Percentiles rank a stretch among this genome's conserved stretches.
phyloP scores from a whole-genome alignment of 257 asterid genomes.

The Cordia subcordata region DNA sequence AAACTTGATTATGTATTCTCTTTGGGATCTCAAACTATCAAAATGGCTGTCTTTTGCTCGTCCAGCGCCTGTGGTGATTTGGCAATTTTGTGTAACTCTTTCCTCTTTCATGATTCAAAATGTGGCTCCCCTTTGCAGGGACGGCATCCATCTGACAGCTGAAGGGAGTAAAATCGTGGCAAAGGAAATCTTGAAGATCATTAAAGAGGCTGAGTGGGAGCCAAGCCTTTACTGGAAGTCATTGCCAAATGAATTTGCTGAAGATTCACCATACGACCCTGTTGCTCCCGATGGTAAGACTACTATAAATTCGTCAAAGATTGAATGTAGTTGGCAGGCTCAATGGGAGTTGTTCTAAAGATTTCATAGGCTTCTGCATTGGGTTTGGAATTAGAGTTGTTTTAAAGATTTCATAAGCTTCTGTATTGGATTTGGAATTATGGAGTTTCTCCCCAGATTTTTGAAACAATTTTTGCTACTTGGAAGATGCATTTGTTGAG shows the following conservation, averaged over 20 bases:
- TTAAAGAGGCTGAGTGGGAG: constrained; percentile 70
- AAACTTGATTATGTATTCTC: too few species aligned
- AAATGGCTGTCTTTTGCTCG: not conserved
- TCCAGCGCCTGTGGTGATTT: not conserved
- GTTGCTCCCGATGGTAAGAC: constrained; percentile 47
- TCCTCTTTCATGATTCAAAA: not conserved
- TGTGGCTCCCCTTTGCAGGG: constrained; percentile 35
- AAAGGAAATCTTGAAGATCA: constrained; percentile 60
- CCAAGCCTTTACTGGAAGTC: constrained; percentile 68
- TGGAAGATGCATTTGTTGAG: too few species aligned
- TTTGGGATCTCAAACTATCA: too few species aligned
- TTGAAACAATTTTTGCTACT: too few species aligned
- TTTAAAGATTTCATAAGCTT: too few species aligned
- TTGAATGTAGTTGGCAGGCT: constrained; percentile 44
- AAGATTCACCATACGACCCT: constrained; percentile 47
- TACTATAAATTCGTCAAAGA: constrained; percentile 30
- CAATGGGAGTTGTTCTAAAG: constrained; percentile 39
- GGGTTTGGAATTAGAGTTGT: too few species aligned
- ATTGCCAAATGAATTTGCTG: constrained; percentile 51
- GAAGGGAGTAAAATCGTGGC: constrained; percentile 63
- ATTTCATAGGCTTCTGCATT: not conserved
- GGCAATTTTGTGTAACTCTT: not conserved
- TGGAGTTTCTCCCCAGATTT: too few species aligned
- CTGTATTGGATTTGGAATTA: too few species aligned
- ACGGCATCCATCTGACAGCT: constrained; percentile 69